Conservation (phyloP, 1,284 basidiomycete species). For the Ganoderma leucocontextum region DNA sequence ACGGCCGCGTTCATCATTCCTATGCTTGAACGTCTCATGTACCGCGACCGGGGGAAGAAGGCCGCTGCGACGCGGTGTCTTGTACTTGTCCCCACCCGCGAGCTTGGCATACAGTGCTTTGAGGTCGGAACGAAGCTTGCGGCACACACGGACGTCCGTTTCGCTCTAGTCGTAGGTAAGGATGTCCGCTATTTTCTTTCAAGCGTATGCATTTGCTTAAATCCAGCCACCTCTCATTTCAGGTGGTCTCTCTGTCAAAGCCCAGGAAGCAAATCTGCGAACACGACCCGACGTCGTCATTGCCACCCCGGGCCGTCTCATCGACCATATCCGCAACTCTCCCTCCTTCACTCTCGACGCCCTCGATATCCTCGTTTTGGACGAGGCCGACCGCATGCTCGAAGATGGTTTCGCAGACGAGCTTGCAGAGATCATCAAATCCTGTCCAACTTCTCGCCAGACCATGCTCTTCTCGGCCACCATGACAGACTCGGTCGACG, state of each 20-base stretch:
- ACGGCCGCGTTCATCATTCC: conserved; percentile 97
- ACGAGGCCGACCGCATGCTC: conserved; percentile 98
- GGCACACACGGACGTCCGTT: conserved; percentile 87
- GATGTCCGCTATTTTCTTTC: background rate
- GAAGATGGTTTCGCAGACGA: conserved; percentile 98
- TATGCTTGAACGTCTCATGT: conserved; percentile 90
- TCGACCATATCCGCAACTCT: conserved; percentile 97
- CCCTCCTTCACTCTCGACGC: conserved; percentile 93
- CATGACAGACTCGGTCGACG: conserved; percentile 96
- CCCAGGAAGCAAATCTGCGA: conserved; percentile 87
- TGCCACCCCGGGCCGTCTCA: conserved; percentile 95
- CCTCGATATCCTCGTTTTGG: conserved; percentile 93
- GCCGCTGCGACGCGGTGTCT: conserved; percentile 94
- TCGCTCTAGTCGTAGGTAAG: conserved; percentile 89
- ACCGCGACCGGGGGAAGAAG: conserved; percentile 86
- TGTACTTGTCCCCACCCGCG: conserved; percentile 92
- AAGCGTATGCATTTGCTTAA: conserved; percentile 17
- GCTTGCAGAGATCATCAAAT: conserved; percentile 90
- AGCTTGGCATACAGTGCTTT: conserved; percentile 94
- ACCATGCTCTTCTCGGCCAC: conserved; percentile 99
- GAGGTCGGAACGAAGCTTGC: conserved; percentile 90
- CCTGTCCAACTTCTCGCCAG: conserved; percentile 89
- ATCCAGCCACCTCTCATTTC: conserved; percentile 15
- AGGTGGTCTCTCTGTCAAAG: conserved; percentile 93
- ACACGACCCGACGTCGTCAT: conserved; percentile 92